Conservation (phyloP, 352 stramenopile species). For the Phytophthora citricola region DNA sequence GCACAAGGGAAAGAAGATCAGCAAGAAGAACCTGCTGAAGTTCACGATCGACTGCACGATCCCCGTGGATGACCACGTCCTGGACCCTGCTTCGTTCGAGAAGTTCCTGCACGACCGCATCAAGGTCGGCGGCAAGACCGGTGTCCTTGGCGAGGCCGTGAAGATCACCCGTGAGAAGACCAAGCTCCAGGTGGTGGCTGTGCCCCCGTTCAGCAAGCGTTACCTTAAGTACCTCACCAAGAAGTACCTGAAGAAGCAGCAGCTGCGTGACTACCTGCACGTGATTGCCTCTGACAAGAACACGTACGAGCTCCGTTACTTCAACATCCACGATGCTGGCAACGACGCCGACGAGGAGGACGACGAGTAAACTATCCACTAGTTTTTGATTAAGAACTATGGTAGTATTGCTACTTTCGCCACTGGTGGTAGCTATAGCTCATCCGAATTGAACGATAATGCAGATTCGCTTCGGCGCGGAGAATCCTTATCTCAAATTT, state of each 20-base stretch:
- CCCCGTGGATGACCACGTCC: slow-evolving; percentile 98
- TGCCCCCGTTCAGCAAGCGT: slow-evolving; percentile 98
- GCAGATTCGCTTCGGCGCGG: slow-evolving; percentile 40
- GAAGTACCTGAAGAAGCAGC: slow-evolving; percentile 99
- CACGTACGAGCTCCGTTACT: slow-evolving; percentile 99
- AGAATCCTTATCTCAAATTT: slow-evolving; percentile 22
- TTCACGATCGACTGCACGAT: slow-evolving; percentile 96
- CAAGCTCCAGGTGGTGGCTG: slow-evolving; percentile 95
- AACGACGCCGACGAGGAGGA: slow-evolving; percentile 91
- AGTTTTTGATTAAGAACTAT: slow-evolving; percentile 9
- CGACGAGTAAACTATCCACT: slow-evolving; percentile 75
- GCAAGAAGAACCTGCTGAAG: slow-evolving; percentile 92
- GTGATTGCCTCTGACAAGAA: slow-evolving; percentile 99
- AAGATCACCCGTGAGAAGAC: slow-evolving; percentile 97
- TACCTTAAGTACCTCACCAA: slow-evolving; percentile 99
- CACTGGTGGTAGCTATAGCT: slow-evolving; percentile 6
- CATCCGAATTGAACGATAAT: slow-evolving; percentile 37
- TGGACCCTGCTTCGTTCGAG: slow-evolving; percentile 99
- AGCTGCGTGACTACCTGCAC: slow-evolving; percentile 99
- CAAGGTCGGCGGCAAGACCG: slow-evolving; percentile 99
- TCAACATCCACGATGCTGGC: slow-evolving; percentile 96
- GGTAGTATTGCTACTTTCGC: too few species aligned
- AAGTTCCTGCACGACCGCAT: slow-evolving; percentile 99
- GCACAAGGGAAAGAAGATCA: slow-evolving; percentile 88
- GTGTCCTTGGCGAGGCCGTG: slow-evolving; percentile 95